A percentile compares a stretch with the other conserved stretches of the same genome.
These are phyloP conservation scores for Colletotrichum falcatum DNA, from an alignment of 2,329 filamentous ascomycete genomes.

Conservation along the genomic window DNA sequence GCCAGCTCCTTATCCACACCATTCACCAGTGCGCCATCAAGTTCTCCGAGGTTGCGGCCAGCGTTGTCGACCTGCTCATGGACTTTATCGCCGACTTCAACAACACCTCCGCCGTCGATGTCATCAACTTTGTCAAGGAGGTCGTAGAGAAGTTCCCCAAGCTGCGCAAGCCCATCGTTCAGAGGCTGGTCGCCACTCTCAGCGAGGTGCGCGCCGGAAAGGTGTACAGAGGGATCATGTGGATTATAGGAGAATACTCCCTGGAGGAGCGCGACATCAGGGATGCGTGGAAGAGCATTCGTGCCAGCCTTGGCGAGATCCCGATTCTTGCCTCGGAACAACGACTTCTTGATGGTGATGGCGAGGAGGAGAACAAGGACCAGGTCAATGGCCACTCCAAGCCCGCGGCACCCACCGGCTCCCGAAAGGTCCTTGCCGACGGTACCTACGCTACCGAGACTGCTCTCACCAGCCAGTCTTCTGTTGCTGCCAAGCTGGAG, in stretches of 20 bases:
- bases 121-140: conserved; percentile 98
- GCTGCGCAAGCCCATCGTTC: conserved; percentile 86
- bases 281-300: conserved; percentile 96
- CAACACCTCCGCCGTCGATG: conserved; percentile 95
- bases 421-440: conserved; percentile 91
- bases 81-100: conserved; percentile 99
- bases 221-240: conserved; percentile 95
- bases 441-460: conserved; percentile 98
- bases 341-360: conserved; percentile 86
- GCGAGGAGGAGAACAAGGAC: conserved; percentile 69
- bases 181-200: conserved; percentile 88
- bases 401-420: conserved; percentile 80
- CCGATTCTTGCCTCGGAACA: conserved; percentile 97
- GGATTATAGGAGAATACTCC: conserved; percentile 98
- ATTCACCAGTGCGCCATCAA: conserved; percentile 99
- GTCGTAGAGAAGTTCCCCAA: conserved; percentile 98
- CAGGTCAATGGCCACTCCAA: conserved; percentile 87
- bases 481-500: conserved; percentile 89
- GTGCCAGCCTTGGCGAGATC: conserved; percentile 94
- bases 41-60: conserved; percentile 97
- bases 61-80: conserved; percentile 96
- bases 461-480: conserved; percentile 91
- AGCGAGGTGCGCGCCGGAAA: conserved; percentile 96
- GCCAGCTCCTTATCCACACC: conserved; percentile 93
- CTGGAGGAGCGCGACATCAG: conserved; percentile 93